phyloP scores from a whole-genome alignment of 2,329 filamentous ascomycete genomes.

The Pyrenochaeta sp. region DNA sequence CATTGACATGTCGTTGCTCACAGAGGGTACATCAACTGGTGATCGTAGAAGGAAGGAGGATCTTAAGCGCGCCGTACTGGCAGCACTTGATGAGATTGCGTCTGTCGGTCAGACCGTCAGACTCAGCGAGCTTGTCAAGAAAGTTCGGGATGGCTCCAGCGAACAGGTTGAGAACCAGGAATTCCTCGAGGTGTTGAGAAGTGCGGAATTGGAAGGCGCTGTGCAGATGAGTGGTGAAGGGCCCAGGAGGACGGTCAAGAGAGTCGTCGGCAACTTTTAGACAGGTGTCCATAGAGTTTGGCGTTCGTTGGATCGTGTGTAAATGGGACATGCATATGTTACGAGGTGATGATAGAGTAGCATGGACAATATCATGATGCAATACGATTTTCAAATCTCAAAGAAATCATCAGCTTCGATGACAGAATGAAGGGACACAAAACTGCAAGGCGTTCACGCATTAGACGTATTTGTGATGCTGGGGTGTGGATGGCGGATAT shows the following conservation, averaged over 20 bases:
- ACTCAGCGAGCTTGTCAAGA: slow-evolving; percentile 79
- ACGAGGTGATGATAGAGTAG: neutral
- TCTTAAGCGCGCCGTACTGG: slow-evolving; percentile 80
- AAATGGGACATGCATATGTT: neutral
- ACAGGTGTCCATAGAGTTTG: neutral
- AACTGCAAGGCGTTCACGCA: too few relatives aligned
- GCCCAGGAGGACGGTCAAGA: slow-evolving; percentile 79
- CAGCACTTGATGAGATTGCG: slow-evolving; percentile 78
- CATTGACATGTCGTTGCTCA: slow-evolving; percentile 96
- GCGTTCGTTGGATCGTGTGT: neutral
- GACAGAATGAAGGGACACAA: too few relatives aligned
- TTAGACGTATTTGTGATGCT: too few relatives aligned
- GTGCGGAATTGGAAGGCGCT: slow-evolving; percentile 83
- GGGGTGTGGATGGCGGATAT: too few relatives aligned
- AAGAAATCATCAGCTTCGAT: too few relatives aligned
- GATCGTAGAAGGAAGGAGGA: slow-evolving; percentile 85
- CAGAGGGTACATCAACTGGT: slow-evolving; percentile 90
- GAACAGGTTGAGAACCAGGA: slow-evolving; percentile 77
- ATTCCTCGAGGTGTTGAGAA: slow-evolving; percentile 81
- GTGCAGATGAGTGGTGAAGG: slow-evolving; percentile 87
- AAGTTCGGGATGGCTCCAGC: slow-evolving; percentile 66
- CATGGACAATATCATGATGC: neutral
- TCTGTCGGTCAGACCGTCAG: slow-evolving; percentile 70
- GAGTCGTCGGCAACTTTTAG: slow-evolving; percentile 60
- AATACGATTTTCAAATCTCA: neutral